Percentiles rank a stretch among this genome's conserved stretches.
These are phyloP conservation scores for Alopecurus myosuroides DNA, from an alignment of 176 grass and related monocot genomes.

Conservation along the genomic window DNA sequence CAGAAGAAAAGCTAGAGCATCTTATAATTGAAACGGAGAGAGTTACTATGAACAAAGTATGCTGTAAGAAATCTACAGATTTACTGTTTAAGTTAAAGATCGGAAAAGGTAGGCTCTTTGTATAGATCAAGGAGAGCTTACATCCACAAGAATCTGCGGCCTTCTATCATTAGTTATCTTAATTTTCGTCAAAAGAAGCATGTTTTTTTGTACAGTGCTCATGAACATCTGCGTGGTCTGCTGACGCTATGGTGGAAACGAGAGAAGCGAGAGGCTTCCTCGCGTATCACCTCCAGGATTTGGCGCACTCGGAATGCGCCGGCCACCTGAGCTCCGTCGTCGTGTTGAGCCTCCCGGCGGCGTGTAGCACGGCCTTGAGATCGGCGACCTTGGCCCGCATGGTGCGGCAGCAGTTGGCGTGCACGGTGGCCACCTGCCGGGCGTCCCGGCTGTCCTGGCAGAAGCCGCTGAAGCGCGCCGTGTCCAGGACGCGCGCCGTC, in stretches of 20 bases:
- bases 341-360: not conserved
- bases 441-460: conserved; percentile 54
- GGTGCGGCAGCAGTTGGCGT: conserved; percentile 76
- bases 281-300: conserved; percentile 19
- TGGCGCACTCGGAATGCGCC: conserved; percentile 19
- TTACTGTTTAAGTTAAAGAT: not conserved
- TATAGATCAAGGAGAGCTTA: not conserved
- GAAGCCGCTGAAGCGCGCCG: conserved; percentile 67
- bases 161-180: not conserved
- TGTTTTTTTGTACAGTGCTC: not conserved
- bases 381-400: conserved; percentile 66
- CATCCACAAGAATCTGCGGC: not conserved
- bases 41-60: not conserved
- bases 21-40: no score
- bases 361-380: conserved; percentile 37
- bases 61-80: not conserved
- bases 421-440: conserved; percentile 60
- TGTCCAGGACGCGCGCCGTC: conserved; percentile 57
- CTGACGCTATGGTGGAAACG: not conserved
- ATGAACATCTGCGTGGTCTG: not conserved
- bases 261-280: not conserved
- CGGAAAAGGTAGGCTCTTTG: not conserved
- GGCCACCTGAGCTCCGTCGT: conserved; percentile 23
- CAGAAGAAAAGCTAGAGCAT: no score
- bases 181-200: not conserved